Evolutionary conservation across 2,329 filamentous ascomycete species (phyloP).

Genomic region (Cercospora sesami): DNA sequence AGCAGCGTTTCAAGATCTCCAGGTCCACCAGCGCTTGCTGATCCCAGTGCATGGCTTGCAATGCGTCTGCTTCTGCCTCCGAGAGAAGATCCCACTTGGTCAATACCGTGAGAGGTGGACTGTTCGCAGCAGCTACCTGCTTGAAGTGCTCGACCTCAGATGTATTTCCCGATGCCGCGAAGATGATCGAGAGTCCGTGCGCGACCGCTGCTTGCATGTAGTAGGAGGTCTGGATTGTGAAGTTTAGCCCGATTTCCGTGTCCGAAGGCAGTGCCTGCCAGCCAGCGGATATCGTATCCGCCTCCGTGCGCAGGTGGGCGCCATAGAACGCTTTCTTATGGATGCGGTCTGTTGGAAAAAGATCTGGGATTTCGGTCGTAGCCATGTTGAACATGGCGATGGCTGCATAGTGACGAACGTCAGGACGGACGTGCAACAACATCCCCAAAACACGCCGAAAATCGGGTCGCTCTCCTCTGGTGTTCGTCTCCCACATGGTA

Average conservation of each 20-base stretch:
- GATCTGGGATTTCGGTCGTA: constrained; percentile 24
- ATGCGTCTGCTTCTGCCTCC: constrained; percentile 37
- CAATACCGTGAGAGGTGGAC: constrained; percentile 43
- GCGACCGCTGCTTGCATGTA: constrained; percentile 39
- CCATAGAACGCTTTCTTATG: constrained; percentile 38
- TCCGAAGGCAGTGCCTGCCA: constrained; percentile 23
- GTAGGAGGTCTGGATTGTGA: constrained; percentile 36
- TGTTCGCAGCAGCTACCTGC: constrained; percentile 36
- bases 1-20: constrained; percentile 49
- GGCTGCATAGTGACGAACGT: constrained; percentile 34
- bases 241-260: constrained; percentile 27
- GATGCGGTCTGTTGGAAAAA: constrained; percentile 24
- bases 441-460: constrained; percentile 26
- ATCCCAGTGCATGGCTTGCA: constrained; percentile 48
- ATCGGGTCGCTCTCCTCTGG: constrained; percentile 9
- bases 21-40: constrained; percentile 53
- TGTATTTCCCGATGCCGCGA: constrained; percentile 46
- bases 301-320: constrained; percentile 40
- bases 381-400: constrained; percentile 36
- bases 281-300: constrained; percentile 35
- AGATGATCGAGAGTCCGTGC: constrained; percentile 38
- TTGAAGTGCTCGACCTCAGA: constrained; percentile 42
- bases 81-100: constrained; percentile 47
- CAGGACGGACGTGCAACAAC: constrained; percentile 19
- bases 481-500: constrained; percentile 28